A percentile compares a stretch with the other conserved stretches of the same genome.
These are phyloP conservation scores for Phytopythium helicoides DNA, from an alignment of 352 stramenopile species.

Conservation along the genomic window DNA sequence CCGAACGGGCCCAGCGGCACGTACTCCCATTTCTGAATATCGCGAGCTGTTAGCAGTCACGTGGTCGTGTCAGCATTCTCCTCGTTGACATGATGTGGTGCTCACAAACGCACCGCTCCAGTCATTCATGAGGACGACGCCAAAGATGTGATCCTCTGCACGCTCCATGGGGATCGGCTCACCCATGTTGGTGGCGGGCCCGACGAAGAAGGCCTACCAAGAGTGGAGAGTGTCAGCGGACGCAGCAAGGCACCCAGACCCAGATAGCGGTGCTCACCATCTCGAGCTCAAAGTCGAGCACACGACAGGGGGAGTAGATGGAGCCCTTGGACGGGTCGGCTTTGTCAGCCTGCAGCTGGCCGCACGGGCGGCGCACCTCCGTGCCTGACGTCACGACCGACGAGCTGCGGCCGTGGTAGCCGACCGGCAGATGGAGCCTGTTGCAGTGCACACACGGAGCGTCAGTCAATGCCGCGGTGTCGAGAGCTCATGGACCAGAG, in stretches of 20 bases:
- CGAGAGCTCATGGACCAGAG: too few relatives aligned
- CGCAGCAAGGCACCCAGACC: too few relatives aligned
- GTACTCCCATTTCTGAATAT: conserved; percentile 97
- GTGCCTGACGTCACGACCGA: conserved; percentile 90
- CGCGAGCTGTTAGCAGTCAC: conserved; percentile 37
- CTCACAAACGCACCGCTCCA: conserved; percentile 86
- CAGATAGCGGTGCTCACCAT: conserved; percentile 52
- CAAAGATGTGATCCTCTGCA: conserved; percentile 95
- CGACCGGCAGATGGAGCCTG: conserved; percentile 95
- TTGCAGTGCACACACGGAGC: too few relatives aligned
- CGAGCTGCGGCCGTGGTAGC: conserved; percentile 95
- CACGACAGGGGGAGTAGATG: conserved; percentile 82
- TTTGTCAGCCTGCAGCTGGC: conserved; percentile 92
- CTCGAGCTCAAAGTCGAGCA: conserved; percentile 97
- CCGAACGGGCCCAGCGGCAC: conserved; percentile 96
- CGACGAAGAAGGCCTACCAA: conserved; percentile 91
- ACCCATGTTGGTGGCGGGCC: conserved; percentile 83
- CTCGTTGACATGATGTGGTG: too few relatives aligned
- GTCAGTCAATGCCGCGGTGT: too few relatives aligned
- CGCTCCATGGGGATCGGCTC: conserved; percentile 88
- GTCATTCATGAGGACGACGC: conserved; percentile 97
- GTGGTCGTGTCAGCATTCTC: too few relatives aligned
- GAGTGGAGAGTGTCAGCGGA: background rate
- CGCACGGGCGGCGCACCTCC: conserved; percentile 79
- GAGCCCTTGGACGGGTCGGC: conserved; percentile 91